phyloP scores from a whole-genome alignment of 805 yeast species.

The Yarrowia yakushimensis region DNA sequence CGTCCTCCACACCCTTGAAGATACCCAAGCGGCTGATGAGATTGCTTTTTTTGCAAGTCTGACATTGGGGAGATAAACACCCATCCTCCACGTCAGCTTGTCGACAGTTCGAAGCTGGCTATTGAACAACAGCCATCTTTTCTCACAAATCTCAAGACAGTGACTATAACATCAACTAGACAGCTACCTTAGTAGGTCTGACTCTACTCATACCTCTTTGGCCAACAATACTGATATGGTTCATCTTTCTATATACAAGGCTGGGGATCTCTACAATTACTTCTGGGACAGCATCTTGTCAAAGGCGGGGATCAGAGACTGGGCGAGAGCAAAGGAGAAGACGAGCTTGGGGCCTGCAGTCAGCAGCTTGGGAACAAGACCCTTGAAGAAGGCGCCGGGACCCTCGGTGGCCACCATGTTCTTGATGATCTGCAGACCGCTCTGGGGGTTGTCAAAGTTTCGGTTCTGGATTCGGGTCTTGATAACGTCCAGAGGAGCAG shows the following conservation, averaged over 20 bases:
- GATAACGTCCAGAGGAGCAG: constrained; percentile 97
- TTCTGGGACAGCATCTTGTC: constrained; percentile 54
- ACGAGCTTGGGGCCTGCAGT: constrained; percentile 98
- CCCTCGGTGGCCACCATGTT: constrained; percentile 94
- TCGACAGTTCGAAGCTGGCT: no score
- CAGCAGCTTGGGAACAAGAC: constrained; percentile 90
- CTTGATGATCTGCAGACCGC: constrained; percentile 87
- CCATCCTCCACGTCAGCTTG: no score
- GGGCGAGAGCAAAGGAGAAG: constrained; percentile 97
- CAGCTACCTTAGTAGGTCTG: no score
- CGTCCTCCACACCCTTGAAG: no score
- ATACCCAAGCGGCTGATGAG: no score
- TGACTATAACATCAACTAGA: no score
- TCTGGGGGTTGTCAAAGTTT: constrained; percentile 92
- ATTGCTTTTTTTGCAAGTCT: no score
- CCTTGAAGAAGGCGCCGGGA: constrained; percentile 85
- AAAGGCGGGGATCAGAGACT: constrained; percentile 92
- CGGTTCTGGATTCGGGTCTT: constrained; percentile 97
- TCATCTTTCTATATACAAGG: constrained; percentile 3
- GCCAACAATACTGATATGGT: no score
- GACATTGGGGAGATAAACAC: no score
- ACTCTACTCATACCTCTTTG: no score
- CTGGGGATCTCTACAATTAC: neutral
- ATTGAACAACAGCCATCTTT: no score
- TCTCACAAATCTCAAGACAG: no score